phyloP scores from a whole-genome alignment of 2,329 filamentous ascomycete genomes.

The Botrytis squamosa region DNA sequence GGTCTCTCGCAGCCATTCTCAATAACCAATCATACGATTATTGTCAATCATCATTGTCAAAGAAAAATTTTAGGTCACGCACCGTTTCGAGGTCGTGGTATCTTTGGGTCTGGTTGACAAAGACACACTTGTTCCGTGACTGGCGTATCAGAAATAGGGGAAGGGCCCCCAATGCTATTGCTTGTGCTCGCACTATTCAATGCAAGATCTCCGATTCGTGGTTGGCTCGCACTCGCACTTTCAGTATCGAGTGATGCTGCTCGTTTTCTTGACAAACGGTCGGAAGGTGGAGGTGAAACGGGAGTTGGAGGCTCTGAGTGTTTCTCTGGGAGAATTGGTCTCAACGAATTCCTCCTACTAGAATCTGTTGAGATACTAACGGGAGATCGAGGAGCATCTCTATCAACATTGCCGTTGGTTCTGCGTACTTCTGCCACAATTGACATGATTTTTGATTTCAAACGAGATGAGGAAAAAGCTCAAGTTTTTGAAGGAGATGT shows the following conservation, averaged over 20 bases:
- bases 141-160: slow-evolving; percentile 27
- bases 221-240: slow-evolving; percentile 33
- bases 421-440: slow-evolving; percentile 25
- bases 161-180: slow-evolving; percentile 23
- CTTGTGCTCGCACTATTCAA: slow-evolving; percentile 34
- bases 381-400: slow-evolving; percentile 32
- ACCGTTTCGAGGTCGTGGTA: slow-evolving; percentile 70
- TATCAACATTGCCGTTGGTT: slow-evolving; percentile 16
- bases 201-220: slow-evolving; percentile 35
- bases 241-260: slow-evolving; percentile 37
- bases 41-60: slow-evolving; percentile 28
- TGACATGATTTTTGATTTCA: slow-evolving; percentile 30
- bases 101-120: slow-evolving; percentile 69
- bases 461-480: background rate
- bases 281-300: slow-evolving; percentile 31
- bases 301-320: slow-evolving; percentile 30
- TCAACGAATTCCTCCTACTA: slow-evolving; percentile 33
- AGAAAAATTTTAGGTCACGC: slow-evolving; percentile 41
- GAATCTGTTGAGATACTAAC: slow-evolving; percentile 36
- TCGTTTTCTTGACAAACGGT: slow-evolving; percentile 38
- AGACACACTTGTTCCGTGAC: slow-evolving; percentile 55
- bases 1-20: slow-evolving; percentile 10
- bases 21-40: slow-evolving; percentile 28
- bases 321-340: slow-evolving; percentile 31
- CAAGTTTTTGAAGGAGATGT: background rate